A percentile compares a stretch with the other conserved stretches of the same genome.
phyloP scores from a whole-genome alignment of 2,329 filamentous ascomycete species.

The Colletotrichum tropicicola region DNA sequence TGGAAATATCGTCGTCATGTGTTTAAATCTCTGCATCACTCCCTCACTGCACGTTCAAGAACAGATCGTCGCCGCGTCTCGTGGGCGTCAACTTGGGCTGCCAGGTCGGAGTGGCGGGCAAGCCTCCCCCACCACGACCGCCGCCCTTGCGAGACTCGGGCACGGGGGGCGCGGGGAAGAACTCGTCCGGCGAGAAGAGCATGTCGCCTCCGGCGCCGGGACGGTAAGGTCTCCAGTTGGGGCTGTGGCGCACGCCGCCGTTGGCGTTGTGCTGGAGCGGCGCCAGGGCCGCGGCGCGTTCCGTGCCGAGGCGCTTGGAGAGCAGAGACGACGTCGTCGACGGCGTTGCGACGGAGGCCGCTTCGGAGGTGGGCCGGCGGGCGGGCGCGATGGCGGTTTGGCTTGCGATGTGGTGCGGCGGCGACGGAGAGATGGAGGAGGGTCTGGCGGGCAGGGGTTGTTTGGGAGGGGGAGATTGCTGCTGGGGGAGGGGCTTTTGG shows the following conservation, averaged over 20 bases:
- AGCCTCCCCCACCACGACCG: slow-evolving; percentile 8
- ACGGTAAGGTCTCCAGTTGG: slow-evolving; percentile 31
- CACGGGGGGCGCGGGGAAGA: slow-evolving; percentile 11
- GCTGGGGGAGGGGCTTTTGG: slow-evolving; percentile 30
- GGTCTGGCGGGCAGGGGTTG: slow-evolving; percentile 11
- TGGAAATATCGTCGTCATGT: no score
- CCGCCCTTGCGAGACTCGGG: background rate
- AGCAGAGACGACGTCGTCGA: slow-evolving; percentile 53
- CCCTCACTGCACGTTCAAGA: slow-evolving; percentile 60
- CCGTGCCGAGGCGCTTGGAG: slow-evolving; percentile 60
- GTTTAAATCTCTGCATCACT: no score
- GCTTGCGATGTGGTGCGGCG: slow-evolving; percentile 13
- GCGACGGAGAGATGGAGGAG: background rate
- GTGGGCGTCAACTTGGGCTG: slow-evolving; percentile 73
- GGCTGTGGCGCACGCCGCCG: slow-evolving; percentile 29
- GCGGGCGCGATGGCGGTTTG: slow-evolving; percentile 21
- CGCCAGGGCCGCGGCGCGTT: slow-evolving; percentile 57
- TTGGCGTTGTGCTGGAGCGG: slow-evolving; percentile 37
- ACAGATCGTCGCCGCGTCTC: slow-evolving; percentile 72
- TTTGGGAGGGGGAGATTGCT: slow-evolving; percentile 20
- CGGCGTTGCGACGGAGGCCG: slow-evolving; percentile 33
- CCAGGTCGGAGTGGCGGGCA: slow-evolving; percentile 65
- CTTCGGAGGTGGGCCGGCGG: slow-evolving; percentile 19
- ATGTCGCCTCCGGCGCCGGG: slow-evolving; percentile 5
- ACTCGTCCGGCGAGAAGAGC: slow-evolving; percentile 21